These are phyloP conservation scores for Thelonectria olida DNA, from an alignment of 2,329 filamentous ascomycete species.

Conservation along the genomic window DNA sequence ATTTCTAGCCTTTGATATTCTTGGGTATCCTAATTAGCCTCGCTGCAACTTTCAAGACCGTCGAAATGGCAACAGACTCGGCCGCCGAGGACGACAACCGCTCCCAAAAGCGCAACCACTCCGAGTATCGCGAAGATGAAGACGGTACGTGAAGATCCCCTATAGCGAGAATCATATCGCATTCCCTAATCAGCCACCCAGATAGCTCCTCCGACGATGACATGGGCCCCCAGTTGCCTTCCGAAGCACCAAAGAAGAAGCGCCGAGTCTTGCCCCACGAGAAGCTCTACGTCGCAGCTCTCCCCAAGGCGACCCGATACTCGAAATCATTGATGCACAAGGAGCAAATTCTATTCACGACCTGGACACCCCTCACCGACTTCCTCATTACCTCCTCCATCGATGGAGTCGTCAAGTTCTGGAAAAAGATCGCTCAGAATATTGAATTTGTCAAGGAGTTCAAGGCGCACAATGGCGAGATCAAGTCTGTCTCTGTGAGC, in stretches of 20 bases:
- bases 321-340: constrained; percentile 99
- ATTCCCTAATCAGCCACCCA: constrained; percentile 36
- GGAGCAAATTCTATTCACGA: constrained; percentile 89
- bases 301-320: constrained; percentile 84
- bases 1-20: not conserved
- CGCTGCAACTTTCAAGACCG: not conserved
- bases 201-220: constrained; percentile 87
- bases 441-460: constrained; percentile 99
- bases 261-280: constrained; percentile 90
- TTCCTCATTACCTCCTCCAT: constrained; percentile 94
- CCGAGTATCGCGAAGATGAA: constrained; percentile 60
- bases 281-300: constrained; percentile 90
- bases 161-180: not conserved
- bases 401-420: constrained; percentile 98
- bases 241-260: constrained; percentile 87
- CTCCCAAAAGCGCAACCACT: constrained; percentile 61
- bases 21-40: not conserved
- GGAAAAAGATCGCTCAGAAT: constrained; percentile 92
- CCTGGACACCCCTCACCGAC: constrained; percentile 88
- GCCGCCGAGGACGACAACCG: constrained; percentile 45
- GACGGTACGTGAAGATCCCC: constrained; percentile 51
- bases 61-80: constrained; percentile 39
- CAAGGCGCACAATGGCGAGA: constrained; percentile 86
- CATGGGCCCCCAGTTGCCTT: constrained; percentile 91
- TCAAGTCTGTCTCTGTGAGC: constrained; percentile 85